Conservation (phyloP, 2,329 filamentous ascomycete genomes). For the Aspergillus novoparasiticus region DNA sequence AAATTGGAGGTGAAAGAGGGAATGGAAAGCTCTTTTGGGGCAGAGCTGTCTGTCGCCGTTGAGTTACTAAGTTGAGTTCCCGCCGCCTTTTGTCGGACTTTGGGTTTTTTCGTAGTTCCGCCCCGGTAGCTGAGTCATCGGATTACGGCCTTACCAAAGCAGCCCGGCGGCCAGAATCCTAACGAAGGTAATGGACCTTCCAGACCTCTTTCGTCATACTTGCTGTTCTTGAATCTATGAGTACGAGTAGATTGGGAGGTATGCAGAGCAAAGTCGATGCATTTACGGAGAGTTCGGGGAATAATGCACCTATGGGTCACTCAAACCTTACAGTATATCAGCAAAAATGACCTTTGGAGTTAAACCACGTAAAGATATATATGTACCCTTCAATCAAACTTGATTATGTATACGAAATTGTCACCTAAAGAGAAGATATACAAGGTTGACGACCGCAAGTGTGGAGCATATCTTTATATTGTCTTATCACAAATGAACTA, state of each 20-base stretch:
- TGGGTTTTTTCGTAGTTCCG: conserved; percentile 5
- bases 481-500: neutral
- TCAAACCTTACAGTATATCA: neutral
- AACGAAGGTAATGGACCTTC: conserved; percentile 12
- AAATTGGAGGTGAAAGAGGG: conserved; percentile 12
- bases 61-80: neutral
- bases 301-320: neutral
- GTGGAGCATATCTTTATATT: neutral
- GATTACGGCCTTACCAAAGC: conserved; percentile 1
- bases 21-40: conserved; percentile 2
- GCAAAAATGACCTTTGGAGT: neutral
- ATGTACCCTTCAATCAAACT: neutral
- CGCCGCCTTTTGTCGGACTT: conserved; percentile 4
- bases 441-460: neutral
- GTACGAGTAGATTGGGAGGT: too few relatives aligned
- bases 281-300: neutral
- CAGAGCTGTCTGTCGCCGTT: neutral
- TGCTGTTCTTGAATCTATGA: neutral
- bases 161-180: conserved; percentile 8
- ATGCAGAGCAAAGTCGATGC: neutral
- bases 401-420: neutral
- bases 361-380: neutral
- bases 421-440: neutral
- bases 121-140: neutral
- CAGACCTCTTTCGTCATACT: neutral